A percentile compares a stretch with the other conserved stretches of the same genome.
Evolutionary conservation across 78 protist genomes (phyloP).

Genomic region (Dictyostelium capitatum): DNA sequence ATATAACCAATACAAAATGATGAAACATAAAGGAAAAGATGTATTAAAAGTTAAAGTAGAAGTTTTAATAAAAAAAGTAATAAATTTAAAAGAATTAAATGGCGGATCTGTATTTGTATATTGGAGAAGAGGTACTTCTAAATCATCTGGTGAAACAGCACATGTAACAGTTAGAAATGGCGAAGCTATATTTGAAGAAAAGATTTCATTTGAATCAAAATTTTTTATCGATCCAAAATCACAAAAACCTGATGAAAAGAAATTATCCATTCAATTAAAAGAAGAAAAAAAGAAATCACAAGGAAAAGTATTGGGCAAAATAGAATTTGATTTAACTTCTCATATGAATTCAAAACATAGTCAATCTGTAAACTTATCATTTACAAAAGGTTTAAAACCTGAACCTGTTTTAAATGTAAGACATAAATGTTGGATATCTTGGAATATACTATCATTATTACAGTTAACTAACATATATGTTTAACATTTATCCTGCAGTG

Average conservation of each 20-base stretch:
- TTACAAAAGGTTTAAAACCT: slow-evolving; percentile 72
- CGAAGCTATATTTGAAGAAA: slow-evolving; percentile 55
- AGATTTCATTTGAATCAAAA: slow-evolving; percentile 56
- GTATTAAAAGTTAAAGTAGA: slow-evolving; percentile 73
- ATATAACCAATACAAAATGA: neutral
- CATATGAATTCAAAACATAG: slow-evolving; percentile 32
- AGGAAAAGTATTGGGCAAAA: slow-evolving; percentile 47
- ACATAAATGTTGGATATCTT: too few species aligned
- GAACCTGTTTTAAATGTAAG: slow-evolving; percentile 33
- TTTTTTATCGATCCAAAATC: slow-evolving; percentile 71
- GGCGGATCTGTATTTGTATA: slow-evolving; percentile 49
- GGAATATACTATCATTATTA: neutral
- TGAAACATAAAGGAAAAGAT: slow-evolving; percentile 71
- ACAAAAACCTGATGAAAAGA: slow-evolving; percentile 74
- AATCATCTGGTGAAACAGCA: slow-evolving; percentile 47
- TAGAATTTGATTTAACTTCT: slow-evolving; percentile 56
- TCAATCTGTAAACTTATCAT: slow-evolving; percentile 18
- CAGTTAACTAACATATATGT: neutral
- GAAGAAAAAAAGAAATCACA: slow-evolving; percentile 57
- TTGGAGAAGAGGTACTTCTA: slow-evolving; percentile 55
- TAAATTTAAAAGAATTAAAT: slow-evolving; percentile 51
- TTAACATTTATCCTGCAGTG: slow-evolving; percentile 49
- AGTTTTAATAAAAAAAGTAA: slow-evolving; percentile 32
- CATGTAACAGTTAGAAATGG: slow-evolving; percentile 58
- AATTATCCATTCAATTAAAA: slow-evolving; percentile 45